Base-by-base conservation (phyloP, 2,329 filamentous ascomycete genomes). In the Aspergillus fumigatiaffinis region DNA sequence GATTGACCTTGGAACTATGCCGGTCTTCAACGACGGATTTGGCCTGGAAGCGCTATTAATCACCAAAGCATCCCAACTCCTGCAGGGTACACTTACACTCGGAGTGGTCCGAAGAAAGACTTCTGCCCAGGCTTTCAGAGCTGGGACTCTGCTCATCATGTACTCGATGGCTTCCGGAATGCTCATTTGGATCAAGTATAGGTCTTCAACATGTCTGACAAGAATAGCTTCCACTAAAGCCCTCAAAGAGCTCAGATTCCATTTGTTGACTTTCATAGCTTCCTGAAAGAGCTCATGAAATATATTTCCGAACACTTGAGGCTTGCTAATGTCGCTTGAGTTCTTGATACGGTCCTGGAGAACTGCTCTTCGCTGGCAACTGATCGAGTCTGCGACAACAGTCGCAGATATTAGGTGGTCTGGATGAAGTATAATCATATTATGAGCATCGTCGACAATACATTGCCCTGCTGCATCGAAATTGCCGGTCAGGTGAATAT, bases 231-330 rank as follows among this genome's bases (percentile, higher is more conserved):
- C 83, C 56, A 96, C 90, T 20, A 89, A 77, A 1, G 80, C 74
- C 32, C 80, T 78, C 17, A 97, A 77, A 63, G 88, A 95, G 0
- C 76, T 72, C 0, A 83, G 76, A 60, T 90, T 88, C 91, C 94
- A 99, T 59, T 82, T 77, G 70, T 97, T 97, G 3, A 84, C 84
- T 69, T 90, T 86, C 68, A 99, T 77, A 1, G 92, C 92, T 69
- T 92, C 88, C 71, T 99, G 94, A 65, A 99, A 97, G 23, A 97
- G 86, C 70, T 97, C 93, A 71, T 99, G 94, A 14, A 99, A 83
- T 56, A 99, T 88, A 41, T 90, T 94, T 50, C 94, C 94, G 69
- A 97, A 97, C 0, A 97, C 86, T 66, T 96, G 86, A 1, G 92
- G 86, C 35, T 89, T 84, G 48, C 87, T 90, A 2, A 90, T 83